phyloP scores from a whole-genome alignment of 768 basidiomycete species.

The Tricholoma matsutake region DNA sequence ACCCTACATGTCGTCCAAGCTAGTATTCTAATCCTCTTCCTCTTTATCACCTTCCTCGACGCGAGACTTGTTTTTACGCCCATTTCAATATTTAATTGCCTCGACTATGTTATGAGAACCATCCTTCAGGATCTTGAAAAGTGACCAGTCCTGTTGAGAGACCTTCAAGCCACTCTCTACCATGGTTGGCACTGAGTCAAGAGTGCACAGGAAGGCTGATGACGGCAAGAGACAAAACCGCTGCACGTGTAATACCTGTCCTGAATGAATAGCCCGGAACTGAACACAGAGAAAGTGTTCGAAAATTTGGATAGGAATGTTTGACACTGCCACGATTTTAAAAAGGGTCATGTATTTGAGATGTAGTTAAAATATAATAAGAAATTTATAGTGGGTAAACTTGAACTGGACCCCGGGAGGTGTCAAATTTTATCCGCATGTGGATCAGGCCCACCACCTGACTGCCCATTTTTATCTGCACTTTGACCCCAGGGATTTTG shows the following conservation, averaged over 20 bases:
- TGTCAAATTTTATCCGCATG: neutral
- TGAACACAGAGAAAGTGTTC: constrained; percentile 7
- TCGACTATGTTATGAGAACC: neutral
- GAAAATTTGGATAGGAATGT: constrained; percentile 16
- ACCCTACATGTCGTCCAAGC: neutral
- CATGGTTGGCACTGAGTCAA: neutral
- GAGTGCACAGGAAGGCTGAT: too few relatives aligned
- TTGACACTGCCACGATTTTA: constrained; percentile 12
- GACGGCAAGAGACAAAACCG: too few relatives aligned
- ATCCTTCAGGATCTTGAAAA: constrained; percentile 2
- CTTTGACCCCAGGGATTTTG: too few relatives aligned
- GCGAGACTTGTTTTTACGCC: neutral
- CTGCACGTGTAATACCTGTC: too few relatives aligned
- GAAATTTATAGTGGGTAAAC: too few relatives aligned
- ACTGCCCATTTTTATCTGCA: neutral
- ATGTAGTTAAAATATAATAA: too few relatives aligned
- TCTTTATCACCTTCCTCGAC: neutral
- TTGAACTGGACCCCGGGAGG: too few relatives aligned
- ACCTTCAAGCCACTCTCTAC: neutral
- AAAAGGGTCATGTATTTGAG: too few relatives aligned
- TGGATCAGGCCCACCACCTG: neutral
- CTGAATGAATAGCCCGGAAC: constrained; percentile 11
- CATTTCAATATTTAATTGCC: neutral
- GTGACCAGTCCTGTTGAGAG: neutral
- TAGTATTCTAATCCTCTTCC: neutral